A percentile compares a stretch with the other conserved stretches of the same genome.
phyloP scores from a whole-genome alignment of 768 basidiomycete genomes.

The Calocybe gangraenosa region DNA sequence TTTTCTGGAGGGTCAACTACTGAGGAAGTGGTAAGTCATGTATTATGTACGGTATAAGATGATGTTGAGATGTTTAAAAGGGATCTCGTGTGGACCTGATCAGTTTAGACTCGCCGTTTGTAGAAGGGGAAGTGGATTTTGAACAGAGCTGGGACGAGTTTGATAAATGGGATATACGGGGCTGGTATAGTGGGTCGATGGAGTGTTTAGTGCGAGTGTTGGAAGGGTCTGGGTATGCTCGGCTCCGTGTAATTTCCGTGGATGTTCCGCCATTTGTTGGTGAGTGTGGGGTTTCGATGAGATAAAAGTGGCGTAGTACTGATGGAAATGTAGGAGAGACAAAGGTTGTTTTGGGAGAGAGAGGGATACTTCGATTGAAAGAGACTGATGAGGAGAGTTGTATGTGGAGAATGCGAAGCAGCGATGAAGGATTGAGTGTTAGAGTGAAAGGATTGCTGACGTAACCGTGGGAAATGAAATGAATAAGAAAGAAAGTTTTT shows the following conservation, averaged over 20 bases:
- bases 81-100: slow-evolving; percentile 55
- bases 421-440: slow-evolving; percentile 36
- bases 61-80: slow-evolving; percentile 16
- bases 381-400: slow-evolving; percentile 68
- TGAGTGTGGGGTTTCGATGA: no score
- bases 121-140: slow-evolving; percentile 40
- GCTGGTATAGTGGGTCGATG: slow-evolving; percentile 63
- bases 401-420: slow-evolving; percentile 65
- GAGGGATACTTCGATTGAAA: slow-evolving; percentile 43
- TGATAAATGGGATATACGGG: slow-evolving; percentile 44
- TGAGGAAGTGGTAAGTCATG: slow-evolving; percentile 18
- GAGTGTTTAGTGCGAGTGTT: slow-evolving; percentile 51
- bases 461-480: slow-evolving; percentile 12
- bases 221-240: slow-evolving; percentile 37
- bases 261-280: slow-evolving; percentile 62
- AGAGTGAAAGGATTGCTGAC: slow-evolving; percentile 40
- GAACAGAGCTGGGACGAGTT: slow-evolving; percentile 53
- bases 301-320: no score
- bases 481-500: slow-evolving; percentile 10
- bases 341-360: slow-evolving; percentile 28
- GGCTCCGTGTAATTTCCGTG: slow-evolving; percentile 48
- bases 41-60: neutral
- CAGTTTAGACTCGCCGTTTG: slow-evolving; percentile 68
- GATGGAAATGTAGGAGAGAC: slow-evolving; percentile 23
- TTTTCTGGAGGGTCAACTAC: no score